Evolutionary conservation across 2,329 filamentous ascomycete genomes (phyloP), one percentile per base, ranked within the genome.

Genomic region (Falciphora oryzae): DNA sequence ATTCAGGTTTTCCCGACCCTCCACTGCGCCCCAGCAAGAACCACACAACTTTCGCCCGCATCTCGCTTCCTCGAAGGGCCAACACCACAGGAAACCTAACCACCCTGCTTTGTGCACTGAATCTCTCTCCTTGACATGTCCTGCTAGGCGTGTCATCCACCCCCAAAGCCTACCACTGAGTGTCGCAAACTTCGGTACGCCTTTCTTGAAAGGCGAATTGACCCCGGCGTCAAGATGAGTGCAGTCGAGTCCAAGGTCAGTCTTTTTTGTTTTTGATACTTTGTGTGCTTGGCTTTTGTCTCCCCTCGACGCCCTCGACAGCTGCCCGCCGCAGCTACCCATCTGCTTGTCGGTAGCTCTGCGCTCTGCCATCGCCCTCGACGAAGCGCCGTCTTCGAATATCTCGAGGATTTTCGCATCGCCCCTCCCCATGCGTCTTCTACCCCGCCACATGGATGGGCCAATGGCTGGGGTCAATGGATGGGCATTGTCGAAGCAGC

Each of bases 191-290:
- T 57, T 29, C 35, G 53, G 29, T 35, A 64, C 38, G 63, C 63
- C 63, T 64, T 64, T 61, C 73, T 74, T 75, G 73, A 75, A 79
- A 83, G 81, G 82, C 81, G 80, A 81, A 77, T 76, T 61, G 79
- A 78, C 75, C 75, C 72, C 18, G 78, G 77, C 78, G 82, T 79
- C 83, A 85, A 78, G 75, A 86, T 86, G 83, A 85, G 83, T 79
- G 62, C 53, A 13, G 81, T 86, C 81, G 83, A 79, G 78, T 83
- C 81, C 70, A 84, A 85, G 82, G 84, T 86, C 76, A 68, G 82
- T 79, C 22, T 53, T n/a, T n/a, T 32, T 7, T 53, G 1, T n/a
- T 53, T 53, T n/a, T 11, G 44, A 53, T 44, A 6, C 38, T 44
- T 44, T 44, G 14, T 44, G 44, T n/a, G 44, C 44, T n/a, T 53